A percentile compares a stretch with the other conserved stretches of the same genome.
phyloP scores from a whole-genome alignment of 2,329 filamentous ascomycete species.

The Talaromyces funiculosus region DNA sequence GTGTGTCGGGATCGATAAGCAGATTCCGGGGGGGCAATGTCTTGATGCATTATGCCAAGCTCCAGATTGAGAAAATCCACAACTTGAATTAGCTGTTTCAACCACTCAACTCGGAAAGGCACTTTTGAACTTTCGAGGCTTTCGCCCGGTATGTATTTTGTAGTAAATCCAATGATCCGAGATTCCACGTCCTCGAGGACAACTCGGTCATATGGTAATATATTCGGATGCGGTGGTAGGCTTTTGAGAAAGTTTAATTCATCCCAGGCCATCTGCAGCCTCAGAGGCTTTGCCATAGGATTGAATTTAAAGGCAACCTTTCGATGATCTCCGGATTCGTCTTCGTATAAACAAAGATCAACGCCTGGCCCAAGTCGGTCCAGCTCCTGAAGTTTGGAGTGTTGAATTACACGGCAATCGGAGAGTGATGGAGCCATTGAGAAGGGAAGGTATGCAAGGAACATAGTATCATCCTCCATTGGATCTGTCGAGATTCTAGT shows the following conservation, averaged over 20 bases:
- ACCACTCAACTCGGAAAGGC: conserved; percentile 22
- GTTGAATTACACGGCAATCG: conserved; percentile 14
- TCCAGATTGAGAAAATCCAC: conserved; percentile 19
- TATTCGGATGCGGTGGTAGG: conserved; percentile 25
- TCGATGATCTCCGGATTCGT: conserved; percentile 16
- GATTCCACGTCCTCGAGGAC: conserved; percentile 22
- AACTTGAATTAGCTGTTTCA: conserved; percentile 20
- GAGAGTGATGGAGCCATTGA: conserved; percentile 13
- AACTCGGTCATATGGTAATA: conserved; percentile 25
- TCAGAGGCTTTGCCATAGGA: conserved; percentile 11
- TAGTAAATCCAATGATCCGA: conserved; percentile 26
- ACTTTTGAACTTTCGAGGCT: conserved; percentile 21
- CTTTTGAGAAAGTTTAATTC: conserved; percentile 23
- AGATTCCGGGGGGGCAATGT: conserved; percentile 28
- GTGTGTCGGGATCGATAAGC: conserved; percentile 21
- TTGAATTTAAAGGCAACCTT: conserved; percentile 22
- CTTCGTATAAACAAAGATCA: conserved; percentile 15
- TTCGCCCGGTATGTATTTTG: conserved; percentile 22
- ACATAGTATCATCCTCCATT: conserved; percentile 17
- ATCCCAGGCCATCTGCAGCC: conserved; percentile 21
- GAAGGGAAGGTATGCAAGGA: conserved; percentile 19
- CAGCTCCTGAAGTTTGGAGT: conserved; percentile 18
- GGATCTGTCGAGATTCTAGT: conserved; percentile 18
- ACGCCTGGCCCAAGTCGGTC: conserved; percentile 18
- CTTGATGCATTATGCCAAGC: conserved; percentile 29